Base-by-base conservation (phyloP, 1,139 yeast species). In the Geotrichum bryndzae region DNA sequence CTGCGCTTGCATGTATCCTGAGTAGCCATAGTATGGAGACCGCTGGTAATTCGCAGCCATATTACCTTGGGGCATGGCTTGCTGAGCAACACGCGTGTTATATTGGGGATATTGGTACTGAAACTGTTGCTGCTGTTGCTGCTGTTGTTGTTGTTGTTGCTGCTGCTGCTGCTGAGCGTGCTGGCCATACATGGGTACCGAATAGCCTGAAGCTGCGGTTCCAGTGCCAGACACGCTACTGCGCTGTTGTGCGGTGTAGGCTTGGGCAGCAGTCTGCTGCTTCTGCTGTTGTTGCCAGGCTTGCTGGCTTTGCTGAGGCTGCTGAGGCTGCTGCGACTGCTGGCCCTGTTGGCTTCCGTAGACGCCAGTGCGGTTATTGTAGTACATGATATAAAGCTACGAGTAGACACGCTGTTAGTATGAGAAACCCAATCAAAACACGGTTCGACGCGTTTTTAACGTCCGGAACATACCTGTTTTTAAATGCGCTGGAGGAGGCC, bases 211-310 rank as follows among this genome's bases (percentile, higher is more conserved):
- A 15, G 57, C 27, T 13, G 54, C 54, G 38, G 54, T 46, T 11
- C 35, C 29, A 23, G 45, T 38, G 46, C 53, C 53, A 46, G 58
- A n/a, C 48, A 46, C 29, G 27, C 33, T 25, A 22, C 29, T 13
- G 31, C 50, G 58, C 22, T 53, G 45, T 33, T 53, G 56, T 15
- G 46, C 25, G 8, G 46, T 35, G 35, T 38, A 33, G 22, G 27
- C 45, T 52, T 33, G 27, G 6, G 56, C 46, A 22, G 56, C 46
- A 8, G 56, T 25, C 29, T 46, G 53, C 51, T 46, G 46, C 38
- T 55, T 52, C 25, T 55, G 57, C 38, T 53, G 56, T 33, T 52
- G 54, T 31, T 53, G 56, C 56, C 56, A 53, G n/a, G 54, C 31
- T n/a, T 52, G 54, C 10, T 27, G 35, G 13, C 1, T 38, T 53